Base-by-base conservation (phyloP, 108 stramenopile species). In the Chaetoceros muelleri region DNA sequence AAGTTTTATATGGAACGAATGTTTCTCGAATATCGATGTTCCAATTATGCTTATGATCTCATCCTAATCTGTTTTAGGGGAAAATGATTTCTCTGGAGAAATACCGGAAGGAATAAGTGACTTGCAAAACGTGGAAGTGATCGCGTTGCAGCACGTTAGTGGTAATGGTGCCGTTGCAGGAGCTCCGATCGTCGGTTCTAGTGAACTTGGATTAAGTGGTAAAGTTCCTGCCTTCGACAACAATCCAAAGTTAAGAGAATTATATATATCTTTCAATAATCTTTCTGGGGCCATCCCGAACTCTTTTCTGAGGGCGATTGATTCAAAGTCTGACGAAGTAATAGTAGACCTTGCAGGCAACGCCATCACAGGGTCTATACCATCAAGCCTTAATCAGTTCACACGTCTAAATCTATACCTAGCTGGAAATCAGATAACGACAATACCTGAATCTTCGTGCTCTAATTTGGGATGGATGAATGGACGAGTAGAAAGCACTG, bases 391-490 rank as follows among this genome's bases (percentile, higher is more conserved):
- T 49, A 22, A 25, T 3, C 44, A 48, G 21, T 70, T 73, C 30
- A n/a, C 47, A 19, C 55, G 58, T 25, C 55, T 81, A 24, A 50
- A 60, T 47, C 29, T 79, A 28, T 64, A 60, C 34, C 69, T 86
- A 26, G 72, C 74, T 46, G 79, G 73, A 0, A 91, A 91, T 48
- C 65, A 59, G 62, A 83, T 89, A 23, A 64, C 68, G n/a, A 68
- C 48, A 5, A 76, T 89, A 19, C 75, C 83, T 13, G 67, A 55
- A 49, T 70, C 47, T 3, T 34, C 85, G 31, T 89, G 87, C 50
- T 69, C 76, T 26, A 82, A 81, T 24, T 62, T 61, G 30, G 65
- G 58, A 26, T 89, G 84, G 73, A 73, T 79, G 75, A 65, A 83
- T 57, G 80, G 78, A 0, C 55, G 70, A 31, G 71, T 85, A 20